phyloP scores from a whole-genome alignment of 192 early-diverging fungal genomes.

The Allomyces macrogynus region DNA sequence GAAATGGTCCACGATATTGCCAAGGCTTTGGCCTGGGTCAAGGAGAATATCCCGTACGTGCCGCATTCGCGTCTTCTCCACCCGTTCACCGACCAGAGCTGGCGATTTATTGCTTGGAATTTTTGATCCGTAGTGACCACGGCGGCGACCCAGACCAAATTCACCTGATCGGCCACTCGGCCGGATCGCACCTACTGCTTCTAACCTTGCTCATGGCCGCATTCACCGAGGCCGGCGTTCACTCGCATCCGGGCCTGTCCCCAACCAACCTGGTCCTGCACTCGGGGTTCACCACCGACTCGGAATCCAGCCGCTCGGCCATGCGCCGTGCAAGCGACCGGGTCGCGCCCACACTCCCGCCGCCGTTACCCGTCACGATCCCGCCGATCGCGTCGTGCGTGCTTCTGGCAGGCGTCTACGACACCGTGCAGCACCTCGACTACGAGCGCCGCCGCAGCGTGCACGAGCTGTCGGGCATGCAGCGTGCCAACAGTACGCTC shows the following conservation, averaged over 20 bases:
- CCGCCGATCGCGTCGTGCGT: neutral
- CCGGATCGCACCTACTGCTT: neutral
- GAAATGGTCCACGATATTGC: neutral
- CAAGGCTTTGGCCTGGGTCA: neutral
- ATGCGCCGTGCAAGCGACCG: neutral
- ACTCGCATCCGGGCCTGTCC: neutral
- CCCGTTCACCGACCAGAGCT: too few relatives aligned
- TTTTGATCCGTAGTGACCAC: neutral
- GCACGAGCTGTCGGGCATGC: neutral
- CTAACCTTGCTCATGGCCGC: neutral
- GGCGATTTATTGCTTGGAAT: neutral
- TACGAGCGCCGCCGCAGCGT: neutral
- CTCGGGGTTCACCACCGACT: neutral
- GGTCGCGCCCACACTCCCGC: too few relatives aligned
- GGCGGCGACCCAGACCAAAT: neutral
- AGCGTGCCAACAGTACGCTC: neutral
- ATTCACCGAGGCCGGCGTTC: neutral
- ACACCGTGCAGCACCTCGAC: neutral
- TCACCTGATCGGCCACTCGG: neutral
- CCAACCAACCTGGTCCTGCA: neutral
- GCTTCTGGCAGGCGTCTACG: neutral
- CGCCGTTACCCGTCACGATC: neutral
- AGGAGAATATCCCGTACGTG: neutral
- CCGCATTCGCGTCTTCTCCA: neutral
- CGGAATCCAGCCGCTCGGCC: neutral